phyloP scores from a whole-genome alignment of 768 basidiomycete species.

The Podaxis sp. region DNA sequence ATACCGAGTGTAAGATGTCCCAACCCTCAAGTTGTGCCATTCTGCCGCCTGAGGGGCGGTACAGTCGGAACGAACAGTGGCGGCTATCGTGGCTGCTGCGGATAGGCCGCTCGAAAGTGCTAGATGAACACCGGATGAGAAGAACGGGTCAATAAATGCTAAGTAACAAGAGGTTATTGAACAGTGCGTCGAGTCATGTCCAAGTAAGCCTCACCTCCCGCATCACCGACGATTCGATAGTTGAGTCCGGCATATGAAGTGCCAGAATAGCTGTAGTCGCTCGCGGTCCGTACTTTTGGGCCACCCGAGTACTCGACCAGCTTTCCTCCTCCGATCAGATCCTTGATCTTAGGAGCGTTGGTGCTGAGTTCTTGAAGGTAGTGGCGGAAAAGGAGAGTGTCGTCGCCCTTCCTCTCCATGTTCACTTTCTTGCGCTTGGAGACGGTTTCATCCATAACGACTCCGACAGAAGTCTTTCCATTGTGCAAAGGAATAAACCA shows the following conservation, averaged over 20 bases:
- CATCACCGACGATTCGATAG: constrained; percentile 28
- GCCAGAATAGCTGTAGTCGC: constrained; percentile 31
- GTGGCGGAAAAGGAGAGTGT: constrained; percentile 21
- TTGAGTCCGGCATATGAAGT: constrained; percentile 25
- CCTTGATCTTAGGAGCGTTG: constrained; percentile 30
- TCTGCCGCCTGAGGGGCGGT: constrained; percentile 23
- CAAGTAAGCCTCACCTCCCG: constrained; percentile 18
- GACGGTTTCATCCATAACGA: constrained; percentile 30
- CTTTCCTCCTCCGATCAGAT: constrained; percentile 23
- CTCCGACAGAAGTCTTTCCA: constrained; percentile 38
- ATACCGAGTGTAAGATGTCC: constrained; percentile 31
- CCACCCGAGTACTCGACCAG: constrained; percentile 20
- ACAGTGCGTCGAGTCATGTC: neutral
- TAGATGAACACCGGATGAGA: constrained; percentile 29
- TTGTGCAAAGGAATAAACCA: constrained; percentile 47
- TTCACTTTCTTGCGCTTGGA: constrained; percentile 19
- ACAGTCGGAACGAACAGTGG: constrained; percentile 27
- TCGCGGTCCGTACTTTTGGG: constrained; percentile 21
- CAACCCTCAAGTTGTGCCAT: constrained; percentile 29
- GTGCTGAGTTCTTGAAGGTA: constrained; percentile 29
- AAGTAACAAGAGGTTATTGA: neutral
- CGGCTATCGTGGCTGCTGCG: constrained; percentile 30
- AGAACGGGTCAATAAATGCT: constrained; percentile 27
- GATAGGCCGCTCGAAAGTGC: constrained; percentile 28
- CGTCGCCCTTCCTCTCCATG: constrained; percentile 10